A percentile compares a stretch with the other conserved stretches of the same genome.
phyloP scores from a whole-genome alignment of 176 grass and related monocot genomes.

The maize (Zea mays) region Zm-B73-REFERENCE-NAM-5.0 NC_050097.1:185610501-185611000 shows the following conservation, averaged over 20 bases:
- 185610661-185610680: slow-evolving; percentile 21
- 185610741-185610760: slow-evolving; percentile 57
- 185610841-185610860: not conserved
- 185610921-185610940: slow-evolving; percentile 57
- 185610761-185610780: slow-evolving; percentile 58
- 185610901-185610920: slow-evolving; percentile 51
- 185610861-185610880: slow-evolving; percentile 40
- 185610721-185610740: slow-evolving; percentile 71
- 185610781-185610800: not conserved
- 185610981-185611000: slow-evolving; percentile 50
- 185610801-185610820: not conserved
- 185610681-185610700: slow-evolving; percentile 13
- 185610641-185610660: not conserved
- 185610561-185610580: slow-evolving; percentile 96
- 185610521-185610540: no score
- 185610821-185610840: not conserved
- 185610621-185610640: slow-evolving; percentile 64
- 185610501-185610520: not conserved
- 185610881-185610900: slow-evolving; percentile 58
- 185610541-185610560: slow-evolving; percentile 6
- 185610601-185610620: slow-evolving; percentile 83
- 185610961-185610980: slow-evolving; percentile 44
- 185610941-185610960: no score
- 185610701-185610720: slow-evolving; percentile 95
- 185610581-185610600: slow-evolving; percentile 97